phyloP scores from a whole-genome alignment of 495 filamentous ascomycete genomes.

The Hyaloscypha finlandica region DNA sequence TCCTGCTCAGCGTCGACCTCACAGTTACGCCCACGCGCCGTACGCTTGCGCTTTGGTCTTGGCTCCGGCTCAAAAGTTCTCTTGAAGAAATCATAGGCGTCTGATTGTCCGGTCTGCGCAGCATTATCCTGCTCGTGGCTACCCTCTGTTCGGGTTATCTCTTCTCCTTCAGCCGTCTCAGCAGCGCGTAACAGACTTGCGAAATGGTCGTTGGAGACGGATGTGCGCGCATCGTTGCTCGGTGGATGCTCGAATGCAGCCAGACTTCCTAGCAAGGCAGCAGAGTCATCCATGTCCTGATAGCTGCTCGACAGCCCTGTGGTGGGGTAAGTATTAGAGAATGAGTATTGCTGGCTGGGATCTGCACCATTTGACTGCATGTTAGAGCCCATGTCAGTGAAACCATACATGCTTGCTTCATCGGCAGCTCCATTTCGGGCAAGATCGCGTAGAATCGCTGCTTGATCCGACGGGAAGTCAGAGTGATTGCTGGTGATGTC shows the following conservation, averaged over 20 bases:
- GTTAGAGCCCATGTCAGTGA: conserved; percentile 12
- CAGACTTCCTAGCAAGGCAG: conserved; percentile 26
- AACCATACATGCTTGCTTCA: conserved; percentile 19
- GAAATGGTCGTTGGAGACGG: conserved; percentile 25
- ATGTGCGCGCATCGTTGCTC: neutral
- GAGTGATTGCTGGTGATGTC: conserved; percentile 9
- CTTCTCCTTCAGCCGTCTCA: conserved; percentile 27
- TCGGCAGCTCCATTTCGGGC: conserved; percentile 20
- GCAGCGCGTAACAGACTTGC: conserved; percentile 29
- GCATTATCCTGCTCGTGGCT: neutral
- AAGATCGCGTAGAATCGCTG: conserved; percentile 19
- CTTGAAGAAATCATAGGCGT: conserved; percentile 7
- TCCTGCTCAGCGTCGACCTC: neutral
- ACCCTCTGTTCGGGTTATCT: conserved; percentile 9
- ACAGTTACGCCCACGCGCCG: neutral
- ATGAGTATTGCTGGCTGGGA: neutral
- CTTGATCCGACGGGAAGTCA: conserved; percentile 24
- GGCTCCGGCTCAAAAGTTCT: conserved; percentile 11
- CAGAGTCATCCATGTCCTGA: conserved; percentile 23
- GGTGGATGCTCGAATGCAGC: conserved; percentile 16
- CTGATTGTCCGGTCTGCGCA: neutral
- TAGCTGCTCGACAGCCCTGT: conserved; percentile 19
- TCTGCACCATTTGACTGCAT: conserved; percentile 21
- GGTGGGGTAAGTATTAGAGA: conserved; percentile 15
- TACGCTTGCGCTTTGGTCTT: conserved; percentile 15